These are phyloP conservation scores for Paramecium biaurelia DNA, from an alignment of 73 alveolate species.

Conservation along the genomic window DNA sequence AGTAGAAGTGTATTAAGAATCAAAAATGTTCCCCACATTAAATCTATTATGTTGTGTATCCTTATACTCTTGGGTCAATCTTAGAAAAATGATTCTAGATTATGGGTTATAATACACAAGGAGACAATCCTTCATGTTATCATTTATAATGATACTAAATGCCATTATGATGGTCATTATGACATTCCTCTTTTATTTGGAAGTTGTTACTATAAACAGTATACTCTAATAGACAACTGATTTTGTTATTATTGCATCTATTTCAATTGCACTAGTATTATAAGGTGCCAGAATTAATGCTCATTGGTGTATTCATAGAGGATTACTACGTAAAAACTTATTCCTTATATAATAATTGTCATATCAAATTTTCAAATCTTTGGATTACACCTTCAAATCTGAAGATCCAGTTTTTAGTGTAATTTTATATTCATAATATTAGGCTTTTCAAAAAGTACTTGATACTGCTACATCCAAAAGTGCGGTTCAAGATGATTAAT, in stretches of 20 bases:
- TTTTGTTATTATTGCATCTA: not conserved
- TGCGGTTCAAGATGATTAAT: not conserved
- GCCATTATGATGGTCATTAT: not conserved
- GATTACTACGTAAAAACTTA: not conserved
- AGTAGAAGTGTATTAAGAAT: slow-evolving; percentile 59
- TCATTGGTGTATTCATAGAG: not conserved
- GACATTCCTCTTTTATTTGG: not conserved
- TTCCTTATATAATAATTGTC: not conserved
- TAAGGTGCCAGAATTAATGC: slow-evolving; percentile 37
- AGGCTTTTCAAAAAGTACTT: not conserved
- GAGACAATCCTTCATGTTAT: slow-evolving; percentile 17
- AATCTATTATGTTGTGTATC: slow-evolving; percentile 29
- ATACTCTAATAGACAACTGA: not conserved
- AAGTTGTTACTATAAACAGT: not conserved
- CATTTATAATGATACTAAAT: slow-evolving; percentile 27
- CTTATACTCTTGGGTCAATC: slow-evolving; percentile 35
- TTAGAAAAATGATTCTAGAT: slow-evolving; percentile 40
- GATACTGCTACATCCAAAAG: not conserved
- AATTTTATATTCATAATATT: not conserved
- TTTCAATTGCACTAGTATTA: not conserved
- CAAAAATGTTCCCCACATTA: slow-evolving; percentile 46
- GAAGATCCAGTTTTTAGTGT: not conserved
- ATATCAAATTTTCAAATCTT: not conserved
- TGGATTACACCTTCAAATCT: not conserved
- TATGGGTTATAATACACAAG: slow-evolving; percentile 46